Evolutionary conservation across 202 grass and related monocot species (phyloP).

Genomic region (Carex arenaria): DNA sequence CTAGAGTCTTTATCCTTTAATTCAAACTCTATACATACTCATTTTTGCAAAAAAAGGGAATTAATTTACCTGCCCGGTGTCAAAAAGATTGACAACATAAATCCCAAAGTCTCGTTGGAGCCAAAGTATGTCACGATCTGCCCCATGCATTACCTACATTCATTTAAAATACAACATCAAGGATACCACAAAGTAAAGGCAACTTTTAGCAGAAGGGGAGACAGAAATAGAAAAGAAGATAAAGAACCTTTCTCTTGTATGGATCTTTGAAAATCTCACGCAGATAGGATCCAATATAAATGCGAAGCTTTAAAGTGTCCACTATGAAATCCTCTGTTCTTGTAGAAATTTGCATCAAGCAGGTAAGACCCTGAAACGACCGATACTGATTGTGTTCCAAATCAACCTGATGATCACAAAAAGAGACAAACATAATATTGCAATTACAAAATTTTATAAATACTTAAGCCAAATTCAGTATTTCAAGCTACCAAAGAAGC

Average conservation of each 20-base stretch:
- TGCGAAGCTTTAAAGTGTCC: constrained; percentile 89
- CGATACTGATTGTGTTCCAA: constrained; percentile 99
- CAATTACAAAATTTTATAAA: background rate
- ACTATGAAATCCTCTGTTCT: constrained; percentile 94
- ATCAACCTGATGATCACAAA: constrained; percentile 78
- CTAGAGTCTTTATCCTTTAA: background rate
- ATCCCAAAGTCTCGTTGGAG: constrained; percentile 87
- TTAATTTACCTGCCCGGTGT: constrained; percentile 81
- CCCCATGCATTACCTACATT: constrained; percentile 87
- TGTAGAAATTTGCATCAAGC: constrained; percentile 99
- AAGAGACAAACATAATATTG: constrained; percentile 3
- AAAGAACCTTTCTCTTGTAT: constrained; percentile 72
- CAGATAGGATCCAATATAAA: constrained; percentile 75
- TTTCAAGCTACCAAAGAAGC: constrained; percentile 20
- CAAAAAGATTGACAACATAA: constrained; percentile 95
- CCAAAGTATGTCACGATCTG: constrained; percentile 96
- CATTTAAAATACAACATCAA: background rate
- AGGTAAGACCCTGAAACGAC: constrained; percentile 96
- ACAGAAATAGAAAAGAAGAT: constrained; percentile 12
- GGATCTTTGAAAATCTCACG: constrained; percentile 85
- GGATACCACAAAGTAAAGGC: constrained; percentile 29
- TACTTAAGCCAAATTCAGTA: constrained; percentile 11
- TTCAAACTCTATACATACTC: background rate
- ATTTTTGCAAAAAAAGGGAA: constrained; percentile 19
- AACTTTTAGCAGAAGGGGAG: constrained; percentile 15